Percentiles rank a stretch among this genome's conserved stretches.
phyloP scores from a whole-genome alignment of 306 rosid genomes.

The Lablab purpureus region DNA sequence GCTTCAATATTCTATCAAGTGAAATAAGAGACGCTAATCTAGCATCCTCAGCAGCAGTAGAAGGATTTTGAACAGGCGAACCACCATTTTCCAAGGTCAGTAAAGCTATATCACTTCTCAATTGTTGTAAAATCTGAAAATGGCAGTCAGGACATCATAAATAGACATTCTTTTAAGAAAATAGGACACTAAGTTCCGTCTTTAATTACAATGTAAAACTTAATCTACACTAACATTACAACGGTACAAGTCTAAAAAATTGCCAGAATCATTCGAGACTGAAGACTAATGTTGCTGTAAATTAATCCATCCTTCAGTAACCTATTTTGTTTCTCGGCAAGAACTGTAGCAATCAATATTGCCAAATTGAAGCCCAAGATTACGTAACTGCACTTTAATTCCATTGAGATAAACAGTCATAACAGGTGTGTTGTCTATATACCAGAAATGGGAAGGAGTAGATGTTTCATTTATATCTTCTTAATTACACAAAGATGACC shows the following conservation, averaged over 20 bases:
- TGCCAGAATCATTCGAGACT: background rate
- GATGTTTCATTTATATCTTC: slow-evolving; percentile 17
- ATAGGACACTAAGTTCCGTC: background rate
- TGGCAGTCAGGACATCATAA: slow-evolving; percentile 16
- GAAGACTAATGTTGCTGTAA: background rate
- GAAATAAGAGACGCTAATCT: slow-evolving; percentile 89
- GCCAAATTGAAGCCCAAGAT: background rate
- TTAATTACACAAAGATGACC: slow-evolving; percentile 13
- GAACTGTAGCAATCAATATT: slow-evolving; percentile 4
- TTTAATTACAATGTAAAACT: slow-evolving; percentile 12
- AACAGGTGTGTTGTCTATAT: background rate
- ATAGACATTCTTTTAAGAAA: slow-evolving; percentile 30
- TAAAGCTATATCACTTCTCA: slow-evolving; percentile 73
- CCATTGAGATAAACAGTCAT: slow-evolving; percentile 1
- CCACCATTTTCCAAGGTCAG: slow-evolving; percentile 70
- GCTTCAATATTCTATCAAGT: slow-evolving; percentile 81
- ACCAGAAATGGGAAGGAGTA: slow-evolving; percentile 5
- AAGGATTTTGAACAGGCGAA: slow-evolving; percentile 68
- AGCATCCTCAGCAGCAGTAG: slow-evolving; percentile 83
- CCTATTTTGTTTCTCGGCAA: background rate
- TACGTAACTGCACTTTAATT: background rate
- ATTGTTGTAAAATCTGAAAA: slow-evolving; percentile 81
- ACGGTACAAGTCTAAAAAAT: background rate
- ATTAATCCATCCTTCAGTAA: background rate
- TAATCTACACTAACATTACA: slow-evolving; percentile 10